Base-by-base conservation (phyloP, 2,329 filamentous ascomycete species). In the Fusarium transvaalense region DNA sequence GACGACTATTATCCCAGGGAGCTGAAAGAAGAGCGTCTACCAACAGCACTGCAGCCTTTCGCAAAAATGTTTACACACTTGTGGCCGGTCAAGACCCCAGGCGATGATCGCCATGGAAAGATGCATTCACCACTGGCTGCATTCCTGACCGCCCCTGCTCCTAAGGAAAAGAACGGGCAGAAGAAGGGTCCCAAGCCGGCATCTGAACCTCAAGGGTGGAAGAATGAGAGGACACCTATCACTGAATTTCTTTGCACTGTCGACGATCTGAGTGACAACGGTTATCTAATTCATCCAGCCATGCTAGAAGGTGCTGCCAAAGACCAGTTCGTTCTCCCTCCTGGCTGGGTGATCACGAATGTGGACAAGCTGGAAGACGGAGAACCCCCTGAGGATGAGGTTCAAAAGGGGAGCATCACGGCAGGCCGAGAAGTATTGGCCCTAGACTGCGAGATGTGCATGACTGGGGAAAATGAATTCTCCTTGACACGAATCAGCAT, bases 381-480 rank as follows among this genome's bases (percentile, higher is more conserved):
- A 5, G 79, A 86, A 48, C 85, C 91, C 9, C 88, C 91, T 4
- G 91, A 94, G 51, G 78, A 80, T 7, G 88, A 94, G 55, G 89
- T 97, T 61, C 85, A 97, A 78, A 82, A 90, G 71, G 95, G 94
- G 56, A 95, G 93, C 78, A 82, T 97, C 60, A 97, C 93, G 1
- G 92, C 89, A 31, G 96, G 94, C 35, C 88, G 93, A 66, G 86
- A 91, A 37, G 82, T 97, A 13, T 82, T 97, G 48, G 91, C 93
- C 2, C 84, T 99, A 56, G 96, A 99, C 77, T 99, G 96, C 80
- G 96, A 99, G 80, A 99, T 99, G 96, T 97, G 94, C 77, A 90
- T 93, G 81, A 97, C 94, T 4, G 92, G 90, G 62, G 89, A 91
- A 64, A 89, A 89, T 47, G 88, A 92, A 69, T 93, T 91, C 67